These are phyloP conservation scores for Apiospora phragmitis DNA, from an alignment of 2,329 filamentous ascomycete species.

Conservation along the genomic window DNA sequence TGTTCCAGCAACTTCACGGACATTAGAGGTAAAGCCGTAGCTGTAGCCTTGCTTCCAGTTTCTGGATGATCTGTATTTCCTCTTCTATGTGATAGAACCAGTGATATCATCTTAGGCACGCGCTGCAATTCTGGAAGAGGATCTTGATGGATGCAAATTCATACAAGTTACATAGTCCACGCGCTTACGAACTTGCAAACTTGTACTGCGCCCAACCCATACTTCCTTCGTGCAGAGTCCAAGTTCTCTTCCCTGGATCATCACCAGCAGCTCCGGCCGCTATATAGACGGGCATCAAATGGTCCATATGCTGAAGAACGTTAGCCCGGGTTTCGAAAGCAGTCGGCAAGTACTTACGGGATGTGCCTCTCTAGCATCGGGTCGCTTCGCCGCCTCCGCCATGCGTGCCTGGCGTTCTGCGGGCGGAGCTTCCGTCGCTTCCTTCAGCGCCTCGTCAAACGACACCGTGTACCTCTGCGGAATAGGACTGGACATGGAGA, in stretches of 20 bases:
- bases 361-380: conserved; percentile 48
- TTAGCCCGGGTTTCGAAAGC: conserved; percentile 5
- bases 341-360: conserved; percentile 29
- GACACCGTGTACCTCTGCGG: conserved; percentile 58
- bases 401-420: conserved; percentile 40
- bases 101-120: not conserved
- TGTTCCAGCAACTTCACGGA: not conserved
- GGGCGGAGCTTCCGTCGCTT: conserved; percentile 55
- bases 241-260: conserved; percentile 42
- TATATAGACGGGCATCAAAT: conserved; percentile 50
- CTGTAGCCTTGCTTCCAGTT: not conserved
- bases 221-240: conserved; percentile 46
- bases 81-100: not conserved
- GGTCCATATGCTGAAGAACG: conserved; percentile 42
- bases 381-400: conserved; percentile 39
- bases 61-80: not conserved
- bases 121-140: not conserved
- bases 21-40: not conserved
- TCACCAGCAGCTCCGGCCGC: conserved; percentile 46
- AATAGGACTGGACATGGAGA: conserved; percentile 41
- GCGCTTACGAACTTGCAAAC: conserved; percentile 33
- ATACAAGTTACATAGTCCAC: not conserved
- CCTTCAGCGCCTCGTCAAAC: conserved; percentile 69
- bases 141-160: not conserved
- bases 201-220: conserved; percentile 50